Conservation (phyloP, 371 early-diverging fungal genomes). For the Actinomortierella ambigua region DNA sequence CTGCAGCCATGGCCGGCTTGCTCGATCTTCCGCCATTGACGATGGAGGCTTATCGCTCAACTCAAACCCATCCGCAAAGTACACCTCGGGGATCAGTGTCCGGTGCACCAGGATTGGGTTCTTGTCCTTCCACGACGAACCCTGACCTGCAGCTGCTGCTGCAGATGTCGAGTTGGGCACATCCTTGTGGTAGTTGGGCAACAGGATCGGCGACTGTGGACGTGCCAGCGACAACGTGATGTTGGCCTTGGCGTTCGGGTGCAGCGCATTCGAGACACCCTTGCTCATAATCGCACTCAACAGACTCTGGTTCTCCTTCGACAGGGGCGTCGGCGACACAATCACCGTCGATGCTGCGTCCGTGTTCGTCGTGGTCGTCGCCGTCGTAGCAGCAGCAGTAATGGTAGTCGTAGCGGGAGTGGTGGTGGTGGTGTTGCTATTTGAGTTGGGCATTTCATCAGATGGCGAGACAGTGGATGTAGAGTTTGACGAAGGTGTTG, state of each 20-base stretch:
- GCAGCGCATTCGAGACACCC: constrained; percentile 7
- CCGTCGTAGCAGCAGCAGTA: neutral
- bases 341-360: neutral
- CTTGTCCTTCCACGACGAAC: constrained; percentile 26
- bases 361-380: neutral
- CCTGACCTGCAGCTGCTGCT: constrained; percentile 8
- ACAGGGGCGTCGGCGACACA: constrained; percentile 6
- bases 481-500: neutral
- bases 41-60: constrained; percentile 7
- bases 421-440: neutral
- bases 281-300: constrained; percentile 22
- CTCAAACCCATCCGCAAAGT: constrained; percentile 11
- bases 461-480: neutral
- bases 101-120: constrained; percentile 27
- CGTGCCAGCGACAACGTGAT: constrained; percentile 16
- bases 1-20: constrained; percentile 13
- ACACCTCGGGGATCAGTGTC: constrained; percentile 25
- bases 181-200: constrained; percentile 31
- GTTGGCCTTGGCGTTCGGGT: constrained; percentile 17
- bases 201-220: constrained; percentile 20
- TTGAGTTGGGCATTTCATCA: neutral
- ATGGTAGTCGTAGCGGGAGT: neutral
- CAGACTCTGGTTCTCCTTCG: constrained; percentile 22
- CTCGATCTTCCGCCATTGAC: neutral
- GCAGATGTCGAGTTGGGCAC: constrained; percentile 26